Conservation (phyloP, 129 eudicot genomes). For the Chrysanthemum lavandulifolium region DNA sequence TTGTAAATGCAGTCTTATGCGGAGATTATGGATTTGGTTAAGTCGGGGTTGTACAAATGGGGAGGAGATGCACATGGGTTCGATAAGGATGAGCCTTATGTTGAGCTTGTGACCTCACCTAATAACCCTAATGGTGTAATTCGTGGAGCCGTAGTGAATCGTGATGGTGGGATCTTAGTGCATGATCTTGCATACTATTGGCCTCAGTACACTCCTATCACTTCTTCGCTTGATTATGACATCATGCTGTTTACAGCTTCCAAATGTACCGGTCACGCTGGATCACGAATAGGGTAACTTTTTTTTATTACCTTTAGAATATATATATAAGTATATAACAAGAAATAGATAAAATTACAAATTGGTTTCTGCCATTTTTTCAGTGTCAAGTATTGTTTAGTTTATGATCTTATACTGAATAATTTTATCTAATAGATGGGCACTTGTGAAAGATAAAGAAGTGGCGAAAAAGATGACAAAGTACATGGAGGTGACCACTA, state of each 20-base stretch:
- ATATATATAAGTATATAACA: no score
- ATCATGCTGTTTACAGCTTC: slow-evolving; percentile 83
- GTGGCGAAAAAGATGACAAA: slow-evolving; percentile 68
- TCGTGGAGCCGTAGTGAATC: slow-evolving; percentile 58
- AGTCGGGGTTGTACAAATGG: slow-evolving; percentile 72
- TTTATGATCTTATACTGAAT: no score
- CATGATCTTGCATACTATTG: slow-evolving; percentile 90
- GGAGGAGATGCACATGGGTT: slow-evolving; percentile 69
- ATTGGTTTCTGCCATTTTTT: no score
- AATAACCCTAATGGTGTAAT: slow-evolving; percentile 72
- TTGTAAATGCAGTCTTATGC: slow-evolving; percentile 47
- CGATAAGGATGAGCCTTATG: slow-evolving; percentile 63
- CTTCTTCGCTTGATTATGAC: slow-evolving; percentile 48
- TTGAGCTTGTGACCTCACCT: slow-evolving; percentile 83
- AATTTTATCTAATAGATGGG: slow-evolving; percentile 72
- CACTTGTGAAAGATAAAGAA: slow-evolving; percentile 76
- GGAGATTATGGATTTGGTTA: slow-evolving; percentile 43
- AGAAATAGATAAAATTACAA: no score
- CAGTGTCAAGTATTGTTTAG: no score
- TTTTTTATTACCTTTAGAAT: background rate
- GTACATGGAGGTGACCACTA: slow-evolving; percentile 59
- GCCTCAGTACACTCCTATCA: slow-evolving; percentile 89
- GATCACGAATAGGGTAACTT: slow-evolving; percentile 79
- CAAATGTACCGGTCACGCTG: slow-evolving; percentile 97
- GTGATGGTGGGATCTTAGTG: slow-evolving; percentile 47